Percentiles rank a stretch among this genome's conserved stretches.
phyloP scores from a whole-genome alignment of 257 asterid species.

The Capsicum rhomboideum region DNA sequence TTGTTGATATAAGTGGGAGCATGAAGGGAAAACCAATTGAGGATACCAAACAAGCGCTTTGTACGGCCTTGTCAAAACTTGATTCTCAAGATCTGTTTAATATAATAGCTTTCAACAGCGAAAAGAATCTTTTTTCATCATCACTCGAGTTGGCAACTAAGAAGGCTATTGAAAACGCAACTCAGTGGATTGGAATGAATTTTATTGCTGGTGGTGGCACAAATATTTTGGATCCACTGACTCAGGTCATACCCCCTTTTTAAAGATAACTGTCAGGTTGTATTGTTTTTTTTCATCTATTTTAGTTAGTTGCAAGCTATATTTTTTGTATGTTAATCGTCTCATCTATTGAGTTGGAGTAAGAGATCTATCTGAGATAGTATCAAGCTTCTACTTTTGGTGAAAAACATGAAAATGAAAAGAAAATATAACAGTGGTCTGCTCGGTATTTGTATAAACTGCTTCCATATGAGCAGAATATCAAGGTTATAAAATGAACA shows the following conservation, averaged over 20 bases:
- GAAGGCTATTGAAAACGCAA: slow-evolving; percentile 20
- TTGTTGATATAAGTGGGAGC: slow-evolving; percentile 45
- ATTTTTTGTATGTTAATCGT: neutral
- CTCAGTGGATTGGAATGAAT: slow-evolving; percentile 32
- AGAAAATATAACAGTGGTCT: neutral
- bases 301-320: neutral
- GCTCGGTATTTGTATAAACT: neutral
- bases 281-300: neutral
- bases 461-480: neutral
- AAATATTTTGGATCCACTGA: slow-evolving; percentile 23
- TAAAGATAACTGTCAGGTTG: neutral
- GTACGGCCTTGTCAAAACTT: slow-evolving; percentile 28
- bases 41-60: slow-evolving; percentile 31
- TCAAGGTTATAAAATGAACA: neutral
- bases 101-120: slow-evolving; percentile 31
- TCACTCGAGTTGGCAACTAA: slow-evolving; percentile 28
- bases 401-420: slow-evolving; percentile 2
- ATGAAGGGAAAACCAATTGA: slow-evolving; percentile 34
- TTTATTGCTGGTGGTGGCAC: slow-evolving; percentile 36
- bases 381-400: neutral
- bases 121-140: slow-evolving; percentile 24
- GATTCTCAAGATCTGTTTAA: slow-evolving; percentile 26
- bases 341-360: neutral
- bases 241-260: slow-evolving; percentile 19
- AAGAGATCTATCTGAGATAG: neutral